Evolutionary conservation across 1,284 basidiomycete species (phyloP).

Genomic region (Moesziomyces parantarcticus): DNA sequence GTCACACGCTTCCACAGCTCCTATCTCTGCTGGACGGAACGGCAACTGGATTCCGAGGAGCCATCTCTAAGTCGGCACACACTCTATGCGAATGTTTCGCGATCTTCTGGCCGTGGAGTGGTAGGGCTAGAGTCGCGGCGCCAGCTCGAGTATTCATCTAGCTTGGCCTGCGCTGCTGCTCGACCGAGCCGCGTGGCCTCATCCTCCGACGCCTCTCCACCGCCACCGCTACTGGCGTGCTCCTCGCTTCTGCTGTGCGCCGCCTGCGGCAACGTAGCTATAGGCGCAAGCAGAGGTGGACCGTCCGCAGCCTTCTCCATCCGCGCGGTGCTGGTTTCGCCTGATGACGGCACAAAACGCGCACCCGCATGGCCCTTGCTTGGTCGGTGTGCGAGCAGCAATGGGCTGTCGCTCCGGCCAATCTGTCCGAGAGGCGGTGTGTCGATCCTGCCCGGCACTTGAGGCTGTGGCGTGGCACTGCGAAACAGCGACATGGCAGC

Average conservation of each 20-base stretch:
- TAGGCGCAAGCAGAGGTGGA: constrained; percentile 14
- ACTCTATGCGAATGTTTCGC: constrained; percentile 14
- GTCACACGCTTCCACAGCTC: neutral
- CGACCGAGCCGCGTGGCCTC: neutral
- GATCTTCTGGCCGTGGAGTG: constrained; percentile 33
- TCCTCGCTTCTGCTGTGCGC: neutral
- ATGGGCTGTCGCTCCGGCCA: constrained; percentile 15
- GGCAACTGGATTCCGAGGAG: neutral
- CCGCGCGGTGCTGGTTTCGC: neutral
- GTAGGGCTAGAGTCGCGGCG: constrained; percentile 21
- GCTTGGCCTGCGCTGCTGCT: neutral
- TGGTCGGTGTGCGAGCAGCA: constrained; percentile 1
- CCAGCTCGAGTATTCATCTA: neutral
- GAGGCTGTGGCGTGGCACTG: constrained; percentile 33
- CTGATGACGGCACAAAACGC: no score
- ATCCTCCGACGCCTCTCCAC: neutral
- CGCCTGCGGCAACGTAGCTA: neutral
- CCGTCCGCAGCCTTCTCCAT: neutral
- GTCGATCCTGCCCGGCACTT: constrained; percentile 40
- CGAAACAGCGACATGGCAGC: constrained; percentile 43
- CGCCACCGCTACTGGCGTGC: neutral
- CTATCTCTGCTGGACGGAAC: neutral
- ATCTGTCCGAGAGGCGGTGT: constrained; percentile 17
- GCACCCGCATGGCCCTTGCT: neutral
- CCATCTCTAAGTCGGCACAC: neutral